These are phyloP conservation scores for Sporobolomyces phaffii DNA, from an alignment of 768 basidiomycete species.

Conservation along the genomic window DNA sequence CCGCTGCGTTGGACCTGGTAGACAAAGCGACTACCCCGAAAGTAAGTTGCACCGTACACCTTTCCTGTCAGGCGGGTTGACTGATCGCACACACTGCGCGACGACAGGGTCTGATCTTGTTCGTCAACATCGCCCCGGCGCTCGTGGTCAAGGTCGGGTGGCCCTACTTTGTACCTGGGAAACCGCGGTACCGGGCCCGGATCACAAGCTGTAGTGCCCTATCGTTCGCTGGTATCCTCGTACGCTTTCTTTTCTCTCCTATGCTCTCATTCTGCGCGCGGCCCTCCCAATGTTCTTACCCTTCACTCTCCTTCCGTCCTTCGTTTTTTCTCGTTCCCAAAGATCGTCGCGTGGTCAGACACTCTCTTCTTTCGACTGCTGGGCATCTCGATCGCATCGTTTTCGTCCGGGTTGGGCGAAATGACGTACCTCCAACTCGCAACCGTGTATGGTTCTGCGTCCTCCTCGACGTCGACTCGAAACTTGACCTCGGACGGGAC, in stretches of 20 bases:
- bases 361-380: slow-evolving; percentile 63
- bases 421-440: slow-evolving; percentile 80
- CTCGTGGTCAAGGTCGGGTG: slow-evolving; percentile 81
- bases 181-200: slow-evolving; percentile 71
- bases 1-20: slow-evolving; percentile 80
- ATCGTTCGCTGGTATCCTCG: slow-evolving; percentile 80
- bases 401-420: slow-evolving; percentile 89
- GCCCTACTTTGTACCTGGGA: slow-evolving; percentile 75
- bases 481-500: too few relatives aligned
- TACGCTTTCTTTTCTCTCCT: slow-evolving; percentile 48
- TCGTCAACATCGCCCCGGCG: slow-evolving; percentile 89
- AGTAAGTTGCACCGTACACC: slow-evolving; percentile 22
- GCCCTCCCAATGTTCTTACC: background rate
- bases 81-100: background rate
- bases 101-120: slow-evolving; percentile 69
- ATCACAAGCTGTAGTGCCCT: slow-evolving; percentile 67
- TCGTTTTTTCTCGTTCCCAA: background rate
- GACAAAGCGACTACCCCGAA: slow-evolving; percentile 64
- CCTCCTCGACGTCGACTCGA: slow-evolving; percentile 51
- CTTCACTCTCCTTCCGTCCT: background rate
- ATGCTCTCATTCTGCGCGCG: background rate
- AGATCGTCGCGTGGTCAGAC: slow-evolving; percentile 74
- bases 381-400: slow-evolving; percentile 75
- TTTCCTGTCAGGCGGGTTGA: too few relatives aligned
- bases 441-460: slow-evolving; percentile 51